A percentile compares a stretch with the other conserved stretches of the same genome.
Evolutionary conservation across 768 basidiomycete genomes (phyloP).

Genomic region (Lactifluus piperatus): DNA sequence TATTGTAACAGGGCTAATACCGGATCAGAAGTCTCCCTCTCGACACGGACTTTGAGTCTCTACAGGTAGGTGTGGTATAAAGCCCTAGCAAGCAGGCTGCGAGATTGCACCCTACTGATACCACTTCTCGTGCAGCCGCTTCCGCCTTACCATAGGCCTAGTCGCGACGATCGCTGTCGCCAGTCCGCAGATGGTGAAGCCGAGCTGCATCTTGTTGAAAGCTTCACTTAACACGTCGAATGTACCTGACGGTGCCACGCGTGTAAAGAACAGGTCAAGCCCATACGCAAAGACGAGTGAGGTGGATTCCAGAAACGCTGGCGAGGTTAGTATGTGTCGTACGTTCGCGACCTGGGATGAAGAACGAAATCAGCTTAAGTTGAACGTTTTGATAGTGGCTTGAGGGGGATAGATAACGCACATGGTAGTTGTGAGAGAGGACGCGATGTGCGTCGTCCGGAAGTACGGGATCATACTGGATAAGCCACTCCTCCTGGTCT

Average conservation of each 20-base stretch:
- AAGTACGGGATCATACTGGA: slow-evolving; percentile 77
- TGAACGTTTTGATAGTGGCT: neutral
- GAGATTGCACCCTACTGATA: slow-evolving; percentile 35
- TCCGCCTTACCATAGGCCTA: slow-evolving; percentile 71
- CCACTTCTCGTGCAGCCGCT: slow-evolving; percentile 63
- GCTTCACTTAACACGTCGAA: slow-evolving; percentile 88
- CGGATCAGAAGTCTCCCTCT: no score
- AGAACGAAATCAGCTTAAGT: neutral
- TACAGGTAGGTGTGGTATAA: no score
- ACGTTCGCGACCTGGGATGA: slow-evolving; percentile 55
- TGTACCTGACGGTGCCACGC: slow-evolving; percentile 77
- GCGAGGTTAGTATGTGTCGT: slow-evolving; percentile 64
- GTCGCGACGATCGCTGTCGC: slow-evolving; percentile 69
- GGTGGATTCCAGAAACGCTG: slow-evolving; percentile 85
- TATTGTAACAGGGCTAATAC: no score
- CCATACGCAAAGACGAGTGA: slow-evolving; percentile 83
- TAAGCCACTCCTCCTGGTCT: slow-evolving; percentile 79
- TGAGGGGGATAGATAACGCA: slow-evolving; percentile 23
- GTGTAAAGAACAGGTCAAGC: slow-evolving; percentile 82
- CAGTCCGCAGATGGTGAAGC: slow-evolving; percentile 70
- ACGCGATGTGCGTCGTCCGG: slow-evolving; percentile 55
- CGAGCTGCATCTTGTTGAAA: slow-evolving; percentile 90
- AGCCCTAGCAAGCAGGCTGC: no score
- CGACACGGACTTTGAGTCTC: no score
- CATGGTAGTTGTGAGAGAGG: slow-evolving; percentile 49